Base-by-base conservation (phyloP, 495 filamentous ascomycete species). In the Talaromyces wortmannii region DNA sequence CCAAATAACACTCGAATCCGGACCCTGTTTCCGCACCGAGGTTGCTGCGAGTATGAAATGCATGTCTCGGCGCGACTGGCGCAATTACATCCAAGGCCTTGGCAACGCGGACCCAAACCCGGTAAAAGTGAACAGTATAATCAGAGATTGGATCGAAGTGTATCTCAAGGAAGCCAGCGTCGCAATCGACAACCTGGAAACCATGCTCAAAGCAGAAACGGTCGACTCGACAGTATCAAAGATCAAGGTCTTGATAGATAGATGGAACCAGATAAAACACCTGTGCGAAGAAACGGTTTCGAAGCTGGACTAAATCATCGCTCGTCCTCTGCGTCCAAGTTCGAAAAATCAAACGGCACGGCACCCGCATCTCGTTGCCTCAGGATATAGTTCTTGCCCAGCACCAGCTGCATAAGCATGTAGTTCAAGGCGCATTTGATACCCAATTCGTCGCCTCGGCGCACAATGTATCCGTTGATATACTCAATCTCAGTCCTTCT, bases 401-500 rank as follows among this genome's bases (percentile, higher is more conserved):
- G 73, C 10, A 89, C 77, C 61, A 86, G 58, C 33, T 85, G 76
- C 66, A 81, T 74, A 12, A 90, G 69, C 76, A 82, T 78, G 61
- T 85, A 84, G 59, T 96, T 90, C 57, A 87, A 70, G 50, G 78
- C 74, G 57, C 82, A 83, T 48, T 76, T 70, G 6, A 91, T 64
- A 11, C 86, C 85, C 43, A 88, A 58, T 67, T 90, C 83, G 62
- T 84, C 77, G 29, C 83, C 91, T 29, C 82, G 79, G 52, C 71
- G 72, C 44, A 94, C 81, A 31, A 96, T 78, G 69, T 86, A 96
- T 13, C 91, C 92, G 70, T 94, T 96, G 59, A 95, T 80, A 61
- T 87, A 92, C 16, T 86, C 81, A 53, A 96, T 83, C 67, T 95
- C 91, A 2, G 90, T 95, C 50, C 67, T 59, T 62, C 77, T 80